Base-by-base conservation (phyloP, 2,329 filamentous ascomycete species). In the Neofusicoccum kwambonambiense region DNA sequence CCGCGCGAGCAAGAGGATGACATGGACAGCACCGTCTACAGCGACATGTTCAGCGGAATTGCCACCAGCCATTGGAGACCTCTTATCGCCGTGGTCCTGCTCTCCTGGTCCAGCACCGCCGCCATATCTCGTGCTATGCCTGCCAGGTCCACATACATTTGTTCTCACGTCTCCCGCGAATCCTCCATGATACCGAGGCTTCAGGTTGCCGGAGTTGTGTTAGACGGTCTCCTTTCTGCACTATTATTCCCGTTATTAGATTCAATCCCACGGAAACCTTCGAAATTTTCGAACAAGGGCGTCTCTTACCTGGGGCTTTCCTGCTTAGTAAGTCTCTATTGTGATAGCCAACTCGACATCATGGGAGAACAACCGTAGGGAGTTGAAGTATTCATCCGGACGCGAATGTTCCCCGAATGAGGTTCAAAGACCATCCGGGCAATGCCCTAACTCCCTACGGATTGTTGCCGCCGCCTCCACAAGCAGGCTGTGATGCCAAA, bases 211-310 rank as follows among this genome's bases (percentile, higher is more conserved):
- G 70, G 68, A 50, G 74, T 76, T 42, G 27, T 73, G 17, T 35
- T 75, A 42, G 74, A 77, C 52, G 71, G 72, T 50, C 19, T 72
- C 74, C 57, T 41, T 72, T 4, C 51, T 72, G 19, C 73, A 73
- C 64, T 70, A 68, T 34, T 66, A 74, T 54, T 45, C 17, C 50
- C 35, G 15, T 22, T 64, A n/a, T 17, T 64, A 39, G 50, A 64
- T n/a, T 17, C 27, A 6, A 31, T 13, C 31, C 17, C 19, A 6
- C 41, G 22, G 7, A 31, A 12, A 39, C 17, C 37, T 37, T 45
- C 49, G 6, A 37, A 5, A 7, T 6, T 17, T 4, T 6, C 17
- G 5, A 27, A 22, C n/a, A 64, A 35, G 62, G 49, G 39, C 34
- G 4, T n/a, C 8, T 3, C 35, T 22, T 57, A n/a, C 9, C 17